Conservation (phyloP, 768 basidiomycete species). For the Russula dissimulans region DNA sequence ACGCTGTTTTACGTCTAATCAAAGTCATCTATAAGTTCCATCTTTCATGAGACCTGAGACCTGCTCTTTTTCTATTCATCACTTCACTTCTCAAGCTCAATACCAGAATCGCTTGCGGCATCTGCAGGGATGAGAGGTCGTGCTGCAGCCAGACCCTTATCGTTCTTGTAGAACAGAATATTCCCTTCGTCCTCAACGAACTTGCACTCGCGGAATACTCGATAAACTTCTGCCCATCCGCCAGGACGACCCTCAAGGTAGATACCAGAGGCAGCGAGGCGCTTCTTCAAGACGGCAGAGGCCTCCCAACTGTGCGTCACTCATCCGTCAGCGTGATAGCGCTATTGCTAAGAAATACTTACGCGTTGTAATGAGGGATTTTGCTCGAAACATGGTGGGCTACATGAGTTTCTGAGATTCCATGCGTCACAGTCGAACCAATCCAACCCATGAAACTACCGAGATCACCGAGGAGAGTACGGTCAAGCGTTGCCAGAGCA, state of each 20-base stretch:
- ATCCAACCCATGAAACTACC: slow-evolving; percentile 79
- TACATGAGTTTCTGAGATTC: slow-evolving; percentile 92
- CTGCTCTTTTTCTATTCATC: background rate
- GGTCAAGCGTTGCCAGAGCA: slow-evolving; percentile 86
- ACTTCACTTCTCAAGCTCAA: slow-evolving; percentile 39
- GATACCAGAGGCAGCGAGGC: slow-evolving; percentile 50
- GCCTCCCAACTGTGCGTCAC: slow-evolving; percentile 69
- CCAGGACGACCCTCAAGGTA: slow-evolving; percentile 61
- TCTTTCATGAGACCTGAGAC: slow-evolving; percentile 8
- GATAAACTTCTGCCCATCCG: slow-evolving; percentile 73
- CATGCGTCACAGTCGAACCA: slow-evolving; percentile 77
- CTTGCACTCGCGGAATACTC: slow-evolving; percentile 74
- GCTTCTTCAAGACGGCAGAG: slow-evolving; percentile 70
- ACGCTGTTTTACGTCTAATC: background rate
- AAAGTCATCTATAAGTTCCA: background rate
- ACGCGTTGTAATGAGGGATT: slow-evolving; percentile 92
- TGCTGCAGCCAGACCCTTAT: slow-evolving; percentile 62
- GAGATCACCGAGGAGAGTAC: slow-evolving; percentile 66
- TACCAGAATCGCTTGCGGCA: slow-evolving; percentile 54
- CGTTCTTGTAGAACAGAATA: slow-evolving; percentile 88
- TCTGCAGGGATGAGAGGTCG: slow-evolving; percentile 57
- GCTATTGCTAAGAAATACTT: slow-evolving; percentile 21
- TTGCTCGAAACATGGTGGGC: slow-evolving; percentile 89
- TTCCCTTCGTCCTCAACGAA: slow-evolving; percentile 94
- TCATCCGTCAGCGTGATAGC: background rate